Conservation (phyloP, 2,329 filamentous ascomycete species). For the Blastomyces silverae region DNA sequence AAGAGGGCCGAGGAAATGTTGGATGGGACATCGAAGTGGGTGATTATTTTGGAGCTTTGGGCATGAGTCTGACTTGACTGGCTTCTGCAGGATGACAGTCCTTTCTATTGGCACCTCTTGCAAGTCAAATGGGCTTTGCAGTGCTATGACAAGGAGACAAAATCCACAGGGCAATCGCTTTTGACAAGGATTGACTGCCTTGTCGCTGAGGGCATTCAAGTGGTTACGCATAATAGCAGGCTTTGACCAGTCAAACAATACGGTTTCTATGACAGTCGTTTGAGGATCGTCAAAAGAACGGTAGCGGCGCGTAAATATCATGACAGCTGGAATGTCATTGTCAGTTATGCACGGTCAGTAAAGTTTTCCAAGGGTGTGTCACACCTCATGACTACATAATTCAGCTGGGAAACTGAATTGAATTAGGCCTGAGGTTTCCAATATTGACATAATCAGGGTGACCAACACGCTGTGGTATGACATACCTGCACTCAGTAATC, state of each 20-base stretch:
- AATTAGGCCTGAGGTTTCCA: background rate
- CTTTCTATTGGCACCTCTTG: background rate
- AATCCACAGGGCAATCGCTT: background rate
- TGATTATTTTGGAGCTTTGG: background rate
- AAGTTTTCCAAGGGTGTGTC: background rate
- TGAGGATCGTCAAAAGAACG: background rate
- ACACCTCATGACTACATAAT: background rate
- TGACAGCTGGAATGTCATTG: background rate
- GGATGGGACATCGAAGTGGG: background rate
- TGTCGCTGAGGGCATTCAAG: background rate
- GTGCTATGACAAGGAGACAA: background rate
- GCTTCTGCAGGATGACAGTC: background rate
- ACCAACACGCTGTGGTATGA: background rate
- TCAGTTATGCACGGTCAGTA: background rate
- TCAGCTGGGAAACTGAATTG: background rate
- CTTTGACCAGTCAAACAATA: background rate
- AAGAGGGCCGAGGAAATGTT: background rate
- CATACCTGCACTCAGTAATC: background rate
- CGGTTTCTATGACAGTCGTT: background rate
- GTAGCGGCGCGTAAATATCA: background rate
- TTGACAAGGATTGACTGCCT: background rate
- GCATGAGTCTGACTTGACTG: background rate
- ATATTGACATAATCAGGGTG: background rate
- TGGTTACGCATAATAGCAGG: background rate
- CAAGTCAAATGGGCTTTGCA: background rate